A percentile compares a stretch with the other conserved stretches of the same genome.
Conservation (phyloP, 2,329 filamentous ascomycete genomes). For the Shiraia sp. region DNA sequence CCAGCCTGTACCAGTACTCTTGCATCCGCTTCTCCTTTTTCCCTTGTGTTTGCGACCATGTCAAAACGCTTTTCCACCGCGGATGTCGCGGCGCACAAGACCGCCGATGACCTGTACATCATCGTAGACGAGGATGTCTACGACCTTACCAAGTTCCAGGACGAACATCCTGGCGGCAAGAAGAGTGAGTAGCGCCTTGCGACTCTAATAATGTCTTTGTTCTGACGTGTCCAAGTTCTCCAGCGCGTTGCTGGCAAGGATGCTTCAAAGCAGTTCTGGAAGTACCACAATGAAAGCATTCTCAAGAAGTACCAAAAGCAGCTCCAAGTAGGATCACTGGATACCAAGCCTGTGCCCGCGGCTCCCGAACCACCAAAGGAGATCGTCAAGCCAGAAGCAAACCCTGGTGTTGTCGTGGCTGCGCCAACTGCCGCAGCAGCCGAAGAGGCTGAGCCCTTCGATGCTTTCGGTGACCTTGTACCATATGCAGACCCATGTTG, state of each 20-base stretch:
- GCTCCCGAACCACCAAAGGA: slow-evolving; percentile 55
- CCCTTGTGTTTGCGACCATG: slow-evolving; percentile 59
- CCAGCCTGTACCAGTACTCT: slow-evolving; percentile 14
- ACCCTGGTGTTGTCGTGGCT: slow-evolving; percentile 57
- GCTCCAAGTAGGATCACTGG: slow-evolving; percentile 72
- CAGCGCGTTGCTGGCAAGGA: slow-evolving; percentile 68
- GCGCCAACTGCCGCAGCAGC: slow-evolving; percentile 44
- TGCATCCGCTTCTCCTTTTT: slow-evolving; percentile 8
- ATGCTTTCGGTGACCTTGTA: slow-evolving; percentile 82
- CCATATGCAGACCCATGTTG: slow-evolving; percentile 91
- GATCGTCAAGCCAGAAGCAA: slow-evolving; percentile 60
- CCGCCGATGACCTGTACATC: slow-evolving; percentile 82
- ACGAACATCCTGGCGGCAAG: slow-evolving; percentile 66
- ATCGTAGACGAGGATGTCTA: slow-evolving; percentile 95
- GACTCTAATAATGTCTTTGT: background rate
- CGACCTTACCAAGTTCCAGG: slow-evolving; percentile 74
- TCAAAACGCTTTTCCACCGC: slow-evolving; percentile 80
- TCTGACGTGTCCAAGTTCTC: slow-evolving; percentile 54
- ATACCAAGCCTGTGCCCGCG: slow-evolving; percentile 70
- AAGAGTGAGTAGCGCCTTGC: slow-evolving; percentile 60
- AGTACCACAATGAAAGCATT: slow-evolving; percentile 64
- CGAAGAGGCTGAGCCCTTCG: slow-evolving; percentile 72
- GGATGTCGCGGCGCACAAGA: slow-evolving; percentile 93
- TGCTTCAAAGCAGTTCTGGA: slow-evolving; percentile 70
- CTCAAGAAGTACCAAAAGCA: slow-evolving; percentile 65